These are phyloP conservation scores for Zoysia japonica DNA, from an alignment of 176 grass and related monocot species.

Conservation along the genomic window DNA sequence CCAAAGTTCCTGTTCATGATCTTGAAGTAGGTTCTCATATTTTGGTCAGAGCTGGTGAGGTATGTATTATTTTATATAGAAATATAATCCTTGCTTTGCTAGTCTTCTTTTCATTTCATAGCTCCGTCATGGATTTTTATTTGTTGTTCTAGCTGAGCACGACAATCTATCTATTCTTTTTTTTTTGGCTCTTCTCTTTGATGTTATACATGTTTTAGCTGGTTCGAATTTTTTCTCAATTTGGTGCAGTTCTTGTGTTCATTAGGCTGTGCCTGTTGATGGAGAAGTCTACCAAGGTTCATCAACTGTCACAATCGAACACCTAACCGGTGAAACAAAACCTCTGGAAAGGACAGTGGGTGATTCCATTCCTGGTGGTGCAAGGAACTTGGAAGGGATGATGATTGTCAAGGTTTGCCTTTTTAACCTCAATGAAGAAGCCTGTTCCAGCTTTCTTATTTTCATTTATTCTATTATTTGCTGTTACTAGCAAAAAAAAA, in stretches of 20 bases:
- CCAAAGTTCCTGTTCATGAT: slow-evolving; percentile 87
- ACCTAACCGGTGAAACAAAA: slow-evolving; percentile 92
- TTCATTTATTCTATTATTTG: slow-evolving; percentile 15
- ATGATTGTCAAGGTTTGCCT: slow-evolving; percentile 87
- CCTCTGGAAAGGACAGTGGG: slow-evolving; percentile 84
- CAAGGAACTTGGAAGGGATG: slow-evolving; percentile 97
- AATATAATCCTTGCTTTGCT: slow-evolving; percentile 1
- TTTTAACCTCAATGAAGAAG: slow-evolving; percentile 34
- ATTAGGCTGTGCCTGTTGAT: slow-evolving; percentile 97
- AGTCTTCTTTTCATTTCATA: slow-evolving; percentile 15
- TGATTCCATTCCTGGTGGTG: slow-evolving; percentile 93
- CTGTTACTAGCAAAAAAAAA: background rate
- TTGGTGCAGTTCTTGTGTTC: slow-evolving; percentile 53
- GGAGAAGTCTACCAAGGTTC: slow-evolving; percentile 97
- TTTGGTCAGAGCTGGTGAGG: slow-evolving; percentile 97
- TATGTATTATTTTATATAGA: slow-evolving; percentile 51
- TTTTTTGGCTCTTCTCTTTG: background rate
- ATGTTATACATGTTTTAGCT: slow-evolving; percentile 20
- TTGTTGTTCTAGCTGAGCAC: slow-evolving; percentile 6
- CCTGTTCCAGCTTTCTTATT: background rate
- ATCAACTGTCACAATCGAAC: slow-evolving; percentile 90
- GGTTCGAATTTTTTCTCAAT: slow-evolving; percentile 39
- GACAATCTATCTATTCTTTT: background rate
- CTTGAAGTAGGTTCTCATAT: slow-evolving; percentile 91
- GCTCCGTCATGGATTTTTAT: background rate